phyloP scores from a whole-genome alignment of 768 basidiomycete genomes.

The Gymnopilus dilepis region DNA sequence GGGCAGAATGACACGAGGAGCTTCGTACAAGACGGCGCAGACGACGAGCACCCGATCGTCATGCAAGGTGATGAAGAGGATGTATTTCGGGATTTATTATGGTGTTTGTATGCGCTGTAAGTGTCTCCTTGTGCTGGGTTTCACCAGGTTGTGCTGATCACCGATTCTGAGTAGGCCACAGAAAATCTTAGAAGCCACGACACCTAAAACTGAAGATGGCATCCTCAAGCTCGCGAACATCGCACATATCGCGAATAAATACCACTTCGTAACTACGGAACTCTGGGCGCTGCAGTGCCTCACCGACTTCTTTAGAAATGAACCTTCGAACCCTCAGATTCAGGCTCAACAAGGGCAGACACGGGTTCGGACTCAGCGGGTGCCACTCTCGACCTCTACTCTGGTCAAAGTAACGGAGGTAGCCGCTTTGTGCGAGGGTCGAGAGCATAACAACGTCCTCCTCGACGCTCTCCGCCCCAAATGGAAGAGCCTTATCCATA shows the following conservation, averaged over 20 bases:
- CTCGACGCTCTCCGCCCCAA: slow-evolving; percentile 45
- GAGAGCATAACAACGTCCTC: slow-evolving; percentile 43
- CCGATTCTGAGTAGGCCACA: slow-evolving; percentile 15
- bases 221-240: slow-evolving; percentile 50
- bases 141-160: too few relatives aligned
- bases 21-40: slow-evolving; percentile 46
- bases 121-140: slow-evolving; percentile 27
- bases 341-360: background rate
- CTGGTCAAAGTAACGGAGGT: slow-evolving; percentile 56
- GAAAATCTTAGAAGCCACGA: slow-evolving; percentile 17
- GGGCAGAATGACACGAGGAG: slow-evolving; percentile 27
- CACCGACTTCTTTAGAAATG: slow-evolving; percentile 19
- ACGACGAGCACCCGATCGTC: slow-evolving; percentile 55
- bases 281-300: slow-evolving; percentile 50
- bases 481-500: slow-evolving; percentile 54
- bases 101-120: slow-evolving; percentile 59
- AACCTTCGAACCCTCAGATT: background rate
- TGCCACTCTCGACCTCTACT: slow-evolving; percentile 36
- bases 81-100: slow-evolving; percentile 55
- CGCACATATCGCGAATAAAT: slow-evolving; percentile 60
- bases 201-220: slow-evolving; percentile 33
- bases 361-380: background rate
- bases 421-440: slow-evolving; percentile 46
- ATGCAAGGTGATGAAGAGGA: slow-evolving; percentile 55
- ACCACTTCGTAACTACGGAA: slow-evolving; percentile 57